Evolutionary conservation across 1,139 yeast species (phyloP), one percentile per base, ranked within the genome.

Genomic region (Candida glucosophila): DNA sequence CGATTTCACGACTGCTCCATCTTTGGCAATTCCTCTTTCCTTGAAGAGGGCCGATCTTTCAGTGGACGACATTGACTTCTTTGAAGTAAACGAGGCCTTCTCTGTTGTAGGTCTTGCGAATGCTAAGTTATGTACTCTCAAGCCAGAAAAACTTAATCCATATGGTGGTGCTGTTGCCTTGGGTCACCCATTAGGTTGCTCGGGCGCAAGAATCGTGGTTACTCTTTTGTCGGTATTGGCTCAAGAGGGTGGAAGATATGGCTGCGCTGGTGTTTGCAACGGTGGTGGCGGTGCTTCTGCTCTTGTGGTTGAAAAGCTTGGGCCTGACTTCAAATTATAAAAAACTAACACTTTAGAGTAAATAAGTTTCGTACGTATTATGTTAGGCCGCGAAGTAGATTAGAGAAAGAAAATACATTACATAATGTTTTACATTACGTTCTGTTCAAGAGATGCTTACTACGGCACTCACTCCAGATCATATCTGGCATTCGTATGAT

Each of bases 221-320:
- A 86, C 95, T 23, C 65, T 86, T 55, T 49, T 73, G 34, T 69
- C 79, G 29, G 75, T 85, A 14, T 67, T 86, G 48, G 41, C 58
- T 19, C 94, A 83, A 58, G 83, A 77, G 53, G 64, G 62, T 31
- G 95, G 95, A 47, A 81, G 77, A 63, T 55, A 75, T 41, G 96
- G 96, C 55, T 82, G 74, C 36, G 94, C 93, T 41, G 93, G 81
- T 51, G 77, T 86, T 51, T 85, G 95, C 67, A 86, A 86, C 57
- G 95, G 96, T 62, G 95, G 95, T 47, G 96, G 96, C 52, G 95
- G 95, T 51, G 95, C 94, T 29, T 77, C 92, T n/a, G 31, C 45
- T 18, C 30, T 40, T 28, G 35, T 40, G 12, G 32, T 40, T 22
- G 45, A 40, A 27, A 39, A 32, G 36, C 23, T 54, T 22, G 59